Conservation (phyloP, 164 flowering plant species). For the Litsea cubeba region DNA sequence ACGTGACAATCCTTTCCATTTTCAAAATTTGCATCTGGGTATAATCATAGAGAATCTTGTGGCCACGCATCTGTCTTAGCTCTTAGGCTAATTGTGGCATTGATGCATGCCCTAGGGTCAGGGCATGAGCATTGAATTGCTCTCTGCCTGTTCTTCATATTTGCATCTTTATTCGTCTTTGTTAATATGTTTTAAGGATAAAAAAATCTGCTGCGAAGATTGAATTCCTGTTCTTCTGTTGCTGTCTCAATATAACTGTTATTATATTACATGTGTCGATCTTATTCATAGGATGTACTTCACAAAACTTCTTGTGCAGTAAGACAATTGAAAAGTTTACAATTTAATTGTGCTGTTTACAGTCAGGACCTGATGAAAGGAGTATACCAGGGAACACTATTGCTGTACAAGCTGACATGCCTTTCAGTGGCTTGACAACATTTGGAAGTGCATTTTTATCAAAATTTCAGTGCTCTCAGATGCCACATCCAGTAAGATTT, state of each 20-base stretch:
- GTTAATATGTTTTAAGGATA: not conserved
- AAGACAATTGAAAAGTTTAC: not conserved
- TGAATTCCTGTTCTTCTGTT: not conserved
- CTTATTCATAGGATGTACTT: not conserved
- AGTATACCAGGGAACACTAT: constrained; percentile 93
- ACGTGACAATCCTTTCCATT: too few species aligned
- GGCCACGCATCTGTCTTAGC: not conserved
- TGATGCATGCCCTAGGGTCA: too few species aligned
- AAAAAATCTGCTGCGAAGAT: not conserved
- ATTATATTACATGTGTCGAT: not conserved
- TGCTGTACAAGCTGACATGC: constrained; percentile 99
- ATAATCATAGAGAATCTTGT: not conserved
- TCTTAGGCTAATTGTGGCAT: not conserved
- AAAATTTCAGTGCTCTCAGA: constrained; percentile 96
- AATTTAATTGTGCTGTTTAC: constrained; percentile 6
- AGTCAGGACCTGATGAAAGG: constrained; percentile 95
- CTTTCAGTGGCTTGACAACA: constrained; percentile 81
- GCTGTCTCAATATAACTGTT: not conserved
- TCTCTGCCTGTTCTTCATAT: not conserved
- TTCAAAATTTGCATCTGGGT: not conserved
- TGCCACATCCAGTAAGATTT: constrained; percentile 88
- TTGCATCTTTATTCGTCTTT: not conserved
- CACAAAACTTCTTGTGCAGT: not conserved
- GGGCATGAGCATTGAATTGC: not conserved
- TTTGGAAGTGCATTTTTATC: constrained; percentile 96